Conservation (phyloP, 305 asterid genomes). For the Salvia sclarea region DNA sequence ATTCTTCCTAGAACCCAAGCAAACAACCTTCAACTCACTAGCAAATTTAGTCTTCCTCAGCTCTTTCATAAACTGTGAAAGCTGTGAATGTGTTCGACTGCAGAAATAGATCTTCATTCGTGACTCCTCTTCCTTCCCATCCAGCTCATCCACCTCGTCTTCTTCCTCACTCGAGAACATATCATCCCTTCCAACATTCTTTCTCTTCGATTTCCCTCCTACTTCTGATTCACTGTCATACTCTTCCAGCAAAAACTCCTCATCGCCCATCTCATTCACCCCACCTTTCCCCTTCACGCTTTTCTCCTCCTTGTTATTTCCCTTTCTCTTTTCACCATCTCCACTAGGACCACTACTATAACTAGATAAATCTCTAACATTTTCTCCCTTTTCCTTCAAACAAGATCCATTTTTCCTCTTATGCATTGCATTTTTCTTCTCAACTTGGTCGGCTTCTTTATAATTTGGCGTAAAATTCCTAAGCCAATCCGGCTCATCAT, state of each 20-base stretch:
- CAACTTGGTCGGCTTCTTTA: slow-evolving; percentile 41
- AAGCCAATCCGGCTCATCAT: slow-evolving; percentile 96
- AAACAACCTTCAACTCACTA: slow-evolving; percentile 68
- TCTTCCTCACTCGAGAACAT: slow-evolving; percentile 74
- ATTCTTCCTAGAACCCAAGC: slow-evolving; percentile 94
- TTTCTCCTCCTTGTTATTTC: slow-evolving; percentile 33
- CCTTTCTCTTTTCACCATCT: slow-evolving; percentile 36
- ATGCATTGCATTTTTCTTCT: slow-evolving; percentile 29
- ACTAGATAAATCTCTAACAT: slow-evolving; percentile 46
- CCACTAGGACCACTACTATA: slow-evolving; percentile 31
- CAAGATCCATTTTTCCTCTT: slow-evolving; percentile 35
- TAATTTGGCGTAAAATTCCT: slow-evolving; percentile 60
- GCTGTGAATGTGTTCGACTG: slow-evolving; percentile 98
- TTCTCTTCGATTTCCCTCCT: slow-evolving; percentile 56
- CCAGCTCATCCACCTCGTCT: slow-evolving; percentile 46
- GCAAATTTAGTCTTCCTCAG: slow-evolving; percentile 82
- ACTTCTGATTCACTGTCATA: slow-evolving; percentile 73
- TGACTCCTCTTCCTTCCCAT: slow-evolving; percentile 55
- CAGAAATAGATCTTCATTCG: slow-evolving; percentile 74
- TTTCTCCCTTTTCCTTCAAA: slow-evolving; percentile 38
- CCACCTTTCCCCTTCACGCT: slow-evolving; percentile 38
- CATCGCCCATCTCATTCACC: slow-evolving; percentile 54
- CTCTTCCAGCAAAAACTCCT: slow-evolving; percentile 79
- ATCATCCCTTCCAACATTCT: slow-evolving; percentile 48
- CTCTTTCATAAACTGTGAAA: slow-evolving; percentile 93